A percentile compares a stretch with the other conserved stretches of the same genome.
Conservation (phyloP, 169 alveolate species). For the Perkinsus olseni region DNA sequence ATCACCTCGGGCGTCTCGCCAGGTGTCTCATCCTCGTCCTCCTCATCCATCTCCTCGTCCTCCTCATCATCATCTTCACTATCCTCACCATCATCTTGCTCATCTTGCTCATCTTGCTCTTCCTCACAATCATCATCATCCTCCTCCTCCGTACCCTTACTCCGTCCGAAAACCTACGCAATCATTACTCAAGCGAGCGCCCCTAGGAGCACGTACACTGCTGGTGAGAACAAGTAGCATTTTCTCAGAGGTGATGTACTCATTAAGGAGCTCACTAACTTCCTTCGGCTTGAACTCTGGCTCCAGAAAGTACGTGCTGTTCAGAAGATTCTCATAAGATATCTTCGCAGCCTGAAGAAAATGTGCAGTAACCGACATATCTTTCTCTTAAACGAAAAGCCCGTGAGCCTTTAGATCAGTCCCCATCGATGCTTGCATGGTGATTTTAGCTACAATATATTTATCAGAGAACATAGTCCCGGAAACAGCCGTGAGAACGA, state of each 20-base stretch:
- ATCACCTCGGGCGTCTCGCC: too few species aligned
- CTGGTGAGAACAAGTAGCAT: neutral
- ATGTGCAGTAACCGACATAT: too few species aligned
- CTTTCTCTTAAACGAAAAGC: too few species aligned
- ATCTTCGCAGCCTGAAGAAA: neutral
- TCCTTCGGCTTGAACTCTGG: neutral
- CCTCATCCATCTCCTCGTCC: neutral
- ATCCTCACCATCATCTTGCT: neutral
- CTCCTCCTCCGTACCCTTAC: neutral
- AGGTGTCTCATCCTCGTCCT: neutral
- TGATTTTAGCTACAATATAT: too few species aligned
- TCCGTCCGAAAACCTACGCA: neutral
- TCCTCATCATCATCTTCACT: neutral
- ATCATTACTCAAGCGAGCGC: neutral
- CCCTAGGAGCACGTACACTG: neutral
- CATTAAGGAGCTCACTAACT: neutral
- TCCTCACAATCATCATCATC: too few species aligned
- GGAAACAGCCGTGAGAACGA: too few species aligned
- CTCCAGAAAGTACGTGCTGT: neutral
- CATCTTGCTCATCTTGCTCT: neutral
- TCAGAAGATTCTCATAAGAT: neutral
- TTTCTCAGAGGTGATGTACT: neutral
- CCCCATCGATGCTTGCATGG: too few species aligned
- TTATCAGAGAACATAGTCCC: too few species aligned
- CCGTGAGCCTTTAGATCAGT: too few species aligned